A percentile compares a stretch with the other conserved stretches of the same genome.
Evolutionary conservation across 345 rosid genomes (phyloP).

Genomic region (Citrus trifoliata): DNA sequence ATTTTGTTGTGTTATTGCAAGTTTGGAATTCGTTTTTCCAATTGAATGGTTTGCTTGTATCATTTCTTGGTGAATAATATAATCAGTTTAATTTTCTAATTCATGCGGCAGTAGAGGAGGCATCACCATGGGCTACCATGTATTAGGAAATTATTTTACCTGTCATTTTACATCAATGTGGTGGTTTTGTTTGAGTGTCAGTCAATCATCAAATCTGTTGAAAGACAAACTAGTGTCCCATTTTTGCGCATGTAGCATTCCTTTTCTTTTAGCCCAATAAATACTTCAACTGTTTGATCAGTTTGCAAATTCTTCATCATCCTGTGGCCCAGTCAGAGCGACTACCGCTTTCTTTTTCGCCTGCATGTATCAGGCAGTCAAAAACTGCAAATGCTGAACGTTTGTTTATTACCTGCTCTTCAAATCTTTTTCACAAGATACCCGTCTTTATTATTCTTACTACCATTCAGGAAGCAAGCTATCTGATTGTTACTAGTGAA

Average conservation of each 20-base stretch:
- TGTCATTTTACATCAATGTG: background rate
- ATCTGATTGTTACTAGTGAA: background rate
- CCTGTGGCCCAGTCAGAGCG: background rate
- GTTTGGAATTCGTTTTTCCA: background rate
- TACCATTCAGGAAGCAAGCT: background rate
- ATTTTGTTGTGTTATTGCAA: background rate
- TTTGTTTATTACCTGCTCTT: background rate
- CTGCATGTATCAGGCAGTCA: background rate
- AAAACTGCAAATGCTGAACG: background rate
- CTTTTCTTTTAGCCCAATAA: background rate
- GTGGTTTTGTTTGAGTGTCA: background rate
- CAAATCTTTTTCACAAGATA: background rate
- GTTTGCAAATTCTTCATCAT: background rate
- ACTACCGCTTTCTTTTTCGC: background rate
- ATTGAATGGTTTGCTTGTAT: background rate
- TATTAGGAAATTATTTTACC: background rate
- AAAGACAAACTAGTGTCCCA: background rate
- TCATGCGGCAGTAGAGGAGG: background rate
- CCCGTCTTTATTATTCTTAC: background rate
- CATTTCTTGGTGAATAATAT: background rate
- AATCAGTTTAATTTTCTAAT: background rate
- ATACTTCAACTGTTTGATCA: background rate
- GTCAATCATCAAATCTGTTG: background rate
- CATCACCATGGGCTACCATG: background rate
- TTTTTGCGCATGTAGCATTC: background rate